A percentile compares a stretch with the other conserved stretches of the same genome.
These are phyloP conservation scores for Penicillium alfredii DNA, from an alignment of 495 filamentous ascomycete genomes.

Conservation along the genomic window DNA sequence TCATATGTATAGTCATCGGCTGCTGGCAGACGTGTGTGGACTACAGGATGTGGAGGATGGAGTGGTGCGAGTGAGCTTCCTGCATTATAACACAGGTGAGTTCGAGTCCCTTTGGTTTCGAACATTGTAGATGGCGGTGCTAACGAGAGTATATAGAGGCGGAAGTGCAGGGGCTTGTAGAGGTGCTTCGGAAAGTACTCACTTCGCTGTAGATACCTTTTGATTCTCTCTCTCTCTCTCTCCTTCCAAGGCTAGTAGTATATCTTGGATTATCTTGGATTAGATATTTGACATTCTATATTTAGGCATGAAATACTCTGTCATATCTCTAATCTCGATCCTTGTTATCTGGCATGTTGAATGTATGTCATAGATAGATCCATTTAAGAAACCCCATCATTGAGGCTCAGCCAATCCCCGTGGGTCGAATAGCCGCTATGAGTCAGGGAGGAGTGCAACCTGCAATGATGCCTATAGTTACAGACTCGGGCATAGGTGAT, in stretches of 20 bases:
- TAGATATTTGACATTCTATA: too few species aligned
- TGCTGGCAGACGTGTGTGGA: conserved; percentile 54
- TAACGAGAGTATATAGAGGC: conserved; percentile 42
- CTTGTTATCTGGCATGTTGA: too few species aligned
- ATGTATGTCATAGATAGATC: too few species aligned
- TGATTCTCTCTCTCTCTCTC: neutral
- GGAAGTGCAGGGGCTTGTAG: conserved; percentile 49
- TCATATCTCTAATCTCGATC: too few species aligned
- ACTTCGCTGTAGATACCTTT: conserved; percentile 3
- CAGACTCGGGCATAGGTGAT: too few species aligned
- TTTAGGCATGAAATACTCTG: too few species aligned
- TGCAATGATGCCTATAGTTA: too few species aligned
- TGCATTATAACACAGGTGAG: conserved; percentile 72
- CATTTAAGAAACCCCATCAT: too few species aligned
- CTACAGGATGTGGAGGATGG: conserved; percentile 49
- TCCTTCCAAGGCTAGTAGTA: neutral
- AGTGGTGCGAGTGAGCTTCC: conserved; percentile 62
- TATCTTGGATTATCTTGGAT: too few species aligned
- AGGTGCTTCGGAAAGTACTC: conserved; percentile 40
- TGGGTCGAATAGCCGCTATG: too few species aligned
- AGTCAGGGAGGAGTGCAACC: too few species aligned
- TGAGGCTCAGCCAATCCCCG: too few species aligned
- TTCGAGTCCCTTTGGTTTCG: conserved; percentile 8
- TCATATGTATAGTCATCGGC: conserved; percentile 58
- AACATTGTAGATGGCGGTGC: conserved; percentile 1